A percentile compares a stretch with the other conserved stretches of the same genome.
Conservation (phyloP, 441 rosid species). For the Caryocar brasiliense region DNA sequence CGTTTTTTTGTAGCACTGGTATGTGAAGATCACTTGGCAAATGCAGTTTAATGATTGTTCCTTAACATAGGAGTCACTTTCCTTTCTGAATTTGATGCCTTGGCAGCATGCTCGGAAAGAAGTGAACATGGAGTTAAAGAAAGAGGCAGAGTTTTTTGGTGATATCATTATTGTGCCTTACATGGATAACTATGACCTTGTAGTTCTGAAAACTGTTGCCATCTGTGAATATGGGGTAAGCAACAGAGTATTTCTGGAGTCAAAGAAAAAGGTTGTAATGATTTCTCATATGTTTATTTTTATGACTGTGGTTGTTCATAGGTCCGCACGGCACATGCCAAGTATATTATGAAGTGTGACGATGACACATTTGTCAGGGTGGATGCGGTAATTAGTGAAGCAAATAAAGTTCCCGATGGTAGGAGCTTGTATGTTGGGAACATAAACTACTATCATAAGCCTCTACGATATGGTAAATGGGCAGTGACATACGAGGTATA, state of each 20-base stretch:
- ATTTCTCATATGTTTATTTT: background rate
- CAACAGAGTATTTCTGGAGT: constrained; percentile 2
- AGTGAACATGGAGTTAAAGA: constrained; percentile 71
- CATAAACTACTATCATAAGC: constrained; percentile 74
- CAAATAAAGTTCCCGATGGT: constrained; percentile 43
- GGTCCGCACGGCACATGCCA: constrained; percentile 50
- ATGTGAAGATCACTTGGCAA: constrained; percentile 11
- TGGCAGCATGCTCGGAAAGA: constrained; percentile 67
- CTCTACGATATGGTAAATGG: constrained; percentile 84
- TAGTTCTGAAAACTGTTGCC: constrained; percentile 81
- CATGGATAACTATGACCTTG: constrained; percentile 86
- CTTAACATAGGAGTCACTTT: background rate
- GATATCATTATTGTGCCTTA: constrained; percentile 84
- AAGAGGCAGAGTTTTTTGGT: constrained; percentile 84
- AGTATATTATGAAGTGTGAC: constrained; percentile 78
- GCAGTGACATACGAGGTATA: constrained; percentile 81
- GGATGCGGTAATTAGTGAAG: constrained; percentile 53
- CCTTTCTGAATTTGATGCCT: constrained; percentile 8
- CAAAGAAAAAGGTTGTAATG: background rate
- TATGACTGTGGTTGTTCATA: constrained; percentile 19
- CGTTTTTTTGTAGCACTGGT: constrained; percentile 89
- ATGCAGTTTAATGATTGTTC: background rate
- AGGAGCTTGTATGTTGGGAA: constrained; percentile 75
- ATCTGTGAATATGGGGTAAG: constrained; percentile 87
- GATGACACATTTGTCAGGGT: constrained; percentile 81